Evolutionary conservation across 176 grass and related monocot genomes (phyloP), one percentile per base, ranked within the genome.

Genomic region (Oryza glumipatula): DNA sequence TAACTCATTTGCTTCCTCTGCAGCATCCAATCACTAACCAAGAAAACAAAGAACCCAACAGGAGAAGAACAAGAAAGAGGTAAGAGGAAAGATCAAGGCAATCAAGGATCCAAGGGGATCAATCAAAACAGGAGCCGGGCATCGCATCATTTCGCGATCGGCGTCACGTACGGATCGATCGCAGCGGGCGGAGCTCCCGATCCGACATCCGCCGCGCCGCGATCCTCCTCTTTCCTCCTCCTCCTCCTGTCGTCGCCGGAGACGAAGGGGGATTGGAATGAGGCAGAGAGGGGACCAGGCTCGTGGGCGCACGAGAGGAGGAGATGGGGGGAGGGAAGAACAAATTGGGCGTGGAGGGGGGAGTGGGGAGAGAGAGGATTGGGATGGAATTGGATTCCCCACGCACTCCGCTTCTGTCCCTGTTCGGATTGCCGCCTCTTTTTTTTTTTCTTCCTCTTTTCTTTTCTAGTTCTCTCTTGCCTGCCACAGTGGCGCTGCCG

Each of bases 141-240:
- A 19, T 56, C 16, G 15, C 5, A 17, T 17, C 39, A 17, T 54
- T 54, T 56, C 14, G 22, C 2, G 38, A 9, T 3, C 3, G 32
- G 36, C 9, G 23, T 60, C 7, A 76, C 89, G 41, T 91, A 94
- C 89, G 63, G 89, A 91, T 94, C 32, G 89, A 84, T 11, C 89
- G 89, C 83, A 91, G 86, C 11, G 72, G 38, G 3, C 52, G 82
- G 84, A 81, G 46, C 77, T 91, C 83, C 39, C 89, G 74, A 16
- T 83, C 72, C 68, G 92, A 94, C 92, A 94, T 94, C 83, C 61
- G 78, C 73, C 46, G 38, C 6, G 1, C 65, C 51, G 48, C 30
- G 41, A 16, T 8, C 5, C 12, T 33, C 41, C 7, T 43, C 41
- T 9, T 43, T 9, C 64, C 9, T 14, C 68, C 2, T 65, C 80